Conservation (phyloP, 1,284 basidiomycete species). For the Melampsora americana region DNA sequence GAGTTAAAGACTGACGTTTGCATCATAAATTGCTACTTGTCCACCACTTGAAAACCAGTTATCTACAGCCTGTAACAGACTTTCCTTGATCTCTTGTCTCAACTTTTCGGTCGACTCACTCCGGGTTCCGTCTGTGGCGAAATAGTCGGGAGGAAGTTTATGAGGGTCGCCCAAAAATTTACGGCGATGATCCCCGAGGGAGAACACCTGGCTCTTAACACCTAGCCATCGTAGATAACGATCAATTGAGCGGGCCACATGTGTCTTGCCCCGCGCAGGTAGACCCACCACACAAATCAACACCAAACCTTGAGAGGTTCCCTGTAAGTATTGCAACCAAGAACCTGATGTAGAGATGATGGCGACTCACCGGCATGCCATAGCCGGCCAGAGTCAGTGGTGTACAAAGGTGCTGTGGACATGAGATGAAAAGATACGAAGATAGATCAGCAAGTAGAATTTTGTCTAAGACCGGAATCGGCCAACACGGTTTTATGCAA, state of each 20-base stretch:
- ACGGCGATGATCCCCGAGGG: conserved; percentile 88
- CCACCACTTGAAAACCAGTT: conserved; percentile 75
- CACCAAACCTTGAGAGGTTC: conserved; percentile 62
- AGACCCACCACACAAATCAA: conserved; percentile 85
- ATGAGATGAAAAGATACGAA: background rate
- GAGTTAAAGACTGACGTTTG: conserved; percentile 61
- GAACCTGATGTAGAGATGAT: background rate
- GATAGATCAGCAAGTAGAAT: too few species aligned
- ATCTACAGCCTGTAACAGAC: conserved; percentile 81
- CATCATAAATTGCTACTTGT: conserved; percentile 97
- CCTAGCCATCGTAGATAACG: conserved; percentile 97
- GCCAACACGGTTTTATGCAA: too few species aligned
- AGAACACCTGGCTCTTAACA: conserved; percentile 89
- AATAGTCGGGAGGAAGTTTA: conserved; percentile 80
- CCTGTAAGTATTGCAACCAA: background rate
- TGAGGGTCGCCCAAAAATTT: conserved; percentile 82
- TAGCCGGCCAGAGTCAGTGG: conserved; percentile 62
- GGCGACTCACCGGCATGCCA: conserved; percentile 72
- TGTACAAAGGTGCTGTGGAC: conserved; percentile 49
- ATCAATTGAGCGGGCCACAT: conserved; percentile 90
- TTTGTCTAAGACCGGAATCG: too few species aligned
- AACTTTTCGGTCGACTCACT: conserved; percentile 64
- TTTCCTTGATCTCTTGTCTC: conserved; percentile 68
- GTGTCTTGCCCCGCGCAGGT: conserved; percentile 83
- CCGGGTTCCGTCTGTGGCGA: conserved; percentile 64